Conservation (phyloP, 148 eudicot species). For the Limonium bicolor region DNA sequence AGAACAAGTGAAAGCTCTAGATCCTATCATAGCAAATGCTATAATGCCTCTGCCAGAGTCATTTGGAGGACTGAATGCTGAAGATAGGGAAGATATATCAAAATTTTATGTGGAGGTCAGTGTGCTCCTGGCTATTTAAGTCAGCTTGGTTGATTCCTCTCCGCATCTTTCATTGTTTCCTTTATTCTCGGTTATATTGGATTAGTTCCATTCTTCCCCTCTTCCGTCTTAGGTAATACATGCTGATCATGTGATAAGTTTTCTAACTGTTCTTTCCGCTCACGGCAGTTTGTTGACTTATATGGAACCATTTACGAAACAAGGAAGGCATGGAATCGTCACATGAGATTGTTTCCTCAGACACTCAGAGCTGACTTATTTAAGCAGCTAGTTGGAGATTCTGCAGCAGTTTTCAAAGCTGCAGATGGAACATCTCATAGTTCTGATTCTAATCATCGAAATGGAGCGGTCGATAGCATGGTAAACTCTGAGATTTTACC, state of each 20-base stretch:
- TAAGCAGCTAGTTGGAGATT: constrained; percentile 23
- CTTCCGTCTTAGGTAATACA: neutral
- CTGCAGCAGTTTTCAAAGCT: constrained; percentile 6
- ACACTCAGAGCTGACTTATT: constrained; percentile 24
- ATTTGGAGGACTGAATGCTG: constrained; percentile 27
- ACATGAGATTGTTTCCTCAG: constrained; percentile 50
- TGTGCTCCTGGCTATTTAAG: constrained; percentile 1
- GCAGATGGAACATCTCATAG: constrained; percentile 12
- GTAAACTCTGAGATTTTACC: constrained; percentile 6
- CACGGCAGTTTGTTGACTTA: constrained; percentile 55
- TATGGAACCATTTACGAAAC: constrained; percentile 66
- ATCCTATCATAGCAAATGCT: constrained; percentile 41
- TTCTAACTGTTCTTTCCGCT: neutral
- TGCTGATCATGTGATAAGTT: neutral
- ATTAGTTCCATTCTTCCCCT: neutral
- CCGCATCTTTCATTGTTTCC: no score
- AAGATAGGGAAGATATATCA: constrained; percentile 62
- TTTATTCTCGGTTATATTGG: neutral
- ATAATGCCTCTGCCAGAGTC: constrained; percentile 25
- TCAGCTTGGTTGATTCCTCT: neutral
- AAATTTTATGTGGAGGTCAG: constrained; percentile 59
- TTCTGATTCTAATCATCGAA: constrained; percentile 6
- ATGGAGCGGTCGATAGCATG: constrained; percentile 9
- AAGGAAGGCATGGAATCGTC: constrained; percentile 70
- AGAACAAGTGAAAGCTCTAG: constrained; percentile 31